These are phyloP conservation scores for Fulvia fulva DNA, from an alignment of 2,329 filamentous ascomycete species.

Conservation along the genomic window DNA sequence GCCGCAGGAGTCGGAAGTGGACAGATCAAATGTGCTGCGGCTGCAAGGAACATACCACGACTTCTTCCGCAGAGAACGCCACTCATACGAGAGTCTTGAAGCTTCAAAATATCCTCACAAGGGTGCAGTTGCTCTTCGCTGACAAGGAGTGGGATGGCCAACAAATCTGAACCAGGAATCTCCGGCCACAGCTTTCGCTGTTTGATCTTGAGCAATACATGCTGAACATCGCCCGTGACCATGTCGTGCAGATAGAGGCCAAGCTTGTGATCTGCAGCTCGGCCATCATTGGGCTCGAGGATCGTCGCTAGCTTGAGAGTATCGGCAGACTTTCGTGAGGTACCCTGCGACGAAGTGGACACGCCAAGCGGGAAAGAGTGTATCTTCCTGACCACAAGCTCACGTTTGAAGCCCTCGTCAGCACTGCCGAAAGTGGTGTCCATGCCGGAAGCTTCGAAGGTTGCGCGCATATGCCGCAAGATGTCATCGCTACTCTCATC, in stretches of 20 bases:
- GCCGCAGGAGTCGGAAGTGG: conserved; percentile 19
- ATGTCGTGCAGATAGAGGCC: conserved; percentile 29
- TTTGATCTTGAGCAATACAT: conserved; percentile 26
- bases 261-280: conserved; percentile 19
- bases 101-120: conserved; percentile 25
- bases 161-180: conserved; percentile 5
- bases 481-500: conserved; percentile 28
- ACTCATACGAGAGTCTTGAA: conserved; percentile 15
- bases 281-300: conserved; percentile 11
- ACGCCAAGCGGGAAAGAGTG: conserved; percentile 23
- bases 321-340: background rate
- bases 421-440: conserved; percentile 31
- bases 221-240: conserved; percentile 18
- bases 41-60: conserved; percentile 23
- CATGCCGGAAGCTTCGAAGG: conserved; percentile 28
- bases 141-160: conserved; percentile 24
- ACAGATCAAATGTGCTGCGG: conserved; percentile 19
- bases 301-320: conserved; percentile 19
- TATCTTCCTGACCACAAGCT: conserved; percentile 34
- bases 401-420: conserved; percentile 32
- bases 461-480: conserved; percentile 28
- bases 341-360: conserved; percentile 7
- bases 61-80: conserved; percentile 25
- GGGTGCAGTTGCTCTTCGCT: conserved; percentile 15
- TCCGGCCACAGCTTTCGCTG: conserved; percentile 27